Base-by-base conservation (phyloP, 2,329 filamentous ascomycete genomes). In the Parafenestella ontariensis region DNA sequence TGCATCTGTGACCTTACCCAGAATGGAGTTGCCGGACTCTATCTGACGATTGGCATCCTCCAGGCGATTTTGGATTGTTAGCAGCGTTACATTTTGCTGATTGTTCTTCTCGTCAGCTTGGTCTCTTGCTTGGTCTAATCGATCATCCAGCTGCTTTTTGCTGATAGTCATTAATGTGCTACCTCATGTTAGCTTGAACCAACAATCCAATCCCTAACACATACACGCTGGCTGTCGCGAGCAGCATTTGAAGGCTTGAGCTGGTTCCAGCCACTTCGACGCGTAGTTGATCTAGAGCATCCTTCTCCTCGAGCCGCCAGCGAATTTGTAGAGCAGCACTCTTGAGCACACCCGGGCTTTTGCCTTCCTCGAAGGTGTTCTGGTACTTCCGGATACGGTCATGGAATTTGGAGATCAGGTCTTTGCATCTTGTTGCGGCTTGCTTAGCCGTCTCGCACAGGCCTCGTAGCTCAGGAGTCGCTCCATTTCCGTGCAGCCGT, bases 301-400 rank as follows among this genome's bases (percentile, higher is more conserved):
- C 56, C 24, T 52, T 58, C 17, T 65, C 56, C 10, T 40, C 45
- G 8, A 59, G 28, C 2, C 49, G 36, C 56, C 58, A 64, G 17
- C 54, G 52, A 15, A 62, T 24, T 18, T 52, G 53, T 48, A 43
- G 52, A 2, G 46, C 50, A 4, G 54, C 36, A 2, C 41, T 46
- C 15, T 33, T 49, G 7, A 61, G 4, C 5, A 37, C 4, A 37
- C 29, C 13, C 3, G 29, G 29, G 6, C 11, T 52, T n/a, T 23
- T n/a, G 13, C 28, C 29, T 18, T 52, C 48, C 10, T 40, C 56
- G 6, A 59, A 42, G 9, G 42, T 46, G 1, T 11, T 44, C 21
- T 56, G 26, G 42, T 61, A 61, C 13, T 55, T 54, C 36, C 39
- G 50, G 6, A 58, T 40, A 2, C 36, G 28, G 1, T 28, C 21